Evolutionary conservation across 257 asterid genomes (phyloP), one percentile per base, ranked within the genome.

Genomic region (Gentiana dahurica): DNA sequence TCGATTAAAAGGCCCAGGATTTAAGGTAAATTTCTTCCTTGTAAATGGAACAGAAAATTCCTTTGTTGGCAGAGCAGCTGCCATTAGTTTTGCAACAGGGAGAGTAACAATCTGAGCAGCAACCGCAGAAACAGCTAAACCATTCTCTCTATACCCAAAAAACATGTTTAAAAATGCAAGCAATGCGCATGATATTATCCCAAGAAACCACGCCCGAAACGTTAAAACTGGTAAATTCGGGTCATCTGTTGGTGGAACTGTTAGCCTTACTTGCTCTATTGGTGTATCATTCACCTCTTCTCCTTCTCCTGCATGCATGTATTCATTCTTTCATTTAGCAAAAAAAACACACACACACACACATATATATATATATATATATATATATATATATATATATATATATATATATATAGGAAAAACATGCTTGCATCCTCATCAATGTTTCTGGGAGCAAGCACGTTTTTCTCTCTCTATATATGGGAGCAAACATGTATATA

Each of bases 1-100:
- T 1, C 79, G 60, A 34, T 65, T 77, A 54, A 85, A 85, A 0
- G 85, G 86, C 6, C 91, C 94, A 0, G 94, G 91, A 13, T 85
- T 85, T 39, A 85, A 51, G 4, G 81, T 50, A 33, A 85, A 79
- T 0, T 77, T 53, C 85, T 77, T 73, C 4, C 47, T 46, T 3
- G 65, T 61, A 4, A 62, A 2, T 34, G 85, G 92, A 13, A 84
- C 62, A 2, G 58, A 54, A 12, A 81, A 32, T 11, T 4, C 45
- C 58, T 34, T 74, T 37, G 66, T 59, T 0, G 91, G 87, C 8
- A 85, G 59, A 0, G 65, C 68, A 1, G 61, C 59, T 0, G 91
- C 86, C 88, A 85, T 75, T 47, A 82, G 39, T 43, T 53, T 68
- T 0, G 87, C 91, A 0, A 79, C 0, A 0, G 94, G 94, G 12